Evolutionary conservation across 2,329 filamentous ascomycete genomes (phyloP), one percentile per base, ranked within the genome.

Genomic region (Pestalotiopsis fici): DNA sequence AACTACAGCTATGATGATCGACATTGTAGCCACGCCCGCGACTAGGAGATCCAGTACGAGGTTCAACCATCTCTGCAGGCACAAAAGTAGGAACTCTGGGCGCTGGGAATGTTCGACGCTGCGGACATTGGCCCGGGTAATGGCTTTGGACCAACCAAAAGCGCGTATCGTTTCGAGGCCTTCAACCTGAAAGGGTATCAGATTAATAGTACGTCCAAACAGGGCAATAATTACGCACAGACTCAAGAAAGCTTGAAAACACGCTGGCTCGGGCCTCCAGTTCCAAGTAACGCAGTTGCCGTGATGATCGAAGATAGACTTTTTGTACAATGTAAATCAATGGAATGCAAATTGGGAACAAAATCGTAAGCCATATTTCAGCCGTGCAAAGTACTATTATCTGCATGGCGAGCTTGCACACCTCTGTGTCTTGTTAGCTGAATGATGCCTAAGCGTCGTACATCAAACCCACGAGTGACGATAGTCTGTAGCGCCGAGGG

Each of bases 201-300:
- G 25, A 27, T 5, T 1, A 25, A 28, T 3, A 13, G 25, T 6
- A 5, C 15, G 2, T 6, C 12, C 7, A 11, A 13, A 27, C 31
- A 2, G 5, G 23, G 35, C 15, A 4, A 15, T 21, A 6, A 56
- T 15, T 27, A 15, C 72, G 35, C 31, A 70, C 69, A 4, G 70
- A 60, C 18, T 73, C 70, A 3, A 73, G 13, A 21, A 73, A 79
- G 55, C 72, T 77, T 0, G 77, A 78, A 54, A 74, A 84, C 0
- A 89, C 76, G 81, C 83, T 0, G 86, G 80, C n/a, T 61, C 83
- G 83, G 0, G 85, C 81, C 69, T 89, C 86, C 0, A 89, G 78
- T 60, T 89, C n/a, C 87, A 35, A 89, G 73, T 12, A 86, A 80
- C 86, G 83, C 2, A 90, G 76, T 70, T 89, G 87, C 0, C 87